Percentiles rank a stretch among this genome's conserved stretches.
Conservation (phyloP, 2,329 filamentous ascomycete genomes). For the Ceratocystis papillata region DNA sequence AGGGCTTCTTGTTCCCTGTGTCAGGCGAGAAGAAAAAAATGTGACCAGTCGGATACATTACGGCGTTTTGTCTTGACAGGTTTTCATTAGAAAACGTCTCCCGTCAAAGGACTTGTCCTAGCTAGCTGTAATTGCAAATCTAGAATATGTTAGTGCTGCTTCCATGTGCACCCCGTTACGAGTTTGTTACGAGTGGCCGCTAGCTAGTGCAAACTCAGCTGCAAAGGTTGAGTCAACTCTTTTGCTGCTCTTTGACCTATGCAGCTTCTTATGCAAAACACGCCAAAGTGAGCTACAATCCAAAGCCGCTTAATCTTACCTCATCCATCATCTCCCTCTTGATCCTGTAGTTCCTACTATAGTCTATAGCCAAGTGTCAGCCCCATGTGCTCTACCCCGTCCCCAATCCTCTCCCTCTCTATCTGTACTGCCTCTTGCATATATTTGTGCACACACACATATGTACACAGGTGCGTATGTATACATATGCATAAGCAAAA, state of each 20-base stretch:
- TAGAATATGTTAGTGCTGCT: not conserved
- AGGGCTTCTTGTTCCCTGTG: conserved; percentile 5
- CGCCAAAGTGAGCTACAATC: not conserved
- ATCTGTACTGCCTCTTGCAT: not conserved
- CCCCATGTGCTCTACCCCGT: conserved; percentile 1
- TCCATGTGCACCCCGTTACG: not conserved
- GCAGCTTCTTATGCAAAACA: conserved; percentile 1
- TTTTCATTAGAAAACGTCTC: not conserved
- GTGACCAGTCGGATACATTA: conserved; percentile 1
- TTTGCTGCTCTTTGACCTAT: not conserved
- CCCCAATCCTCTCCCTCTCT: not conserved
- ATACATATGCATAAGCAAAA: too few relatives aligned
- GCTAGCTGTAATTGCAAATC: too few relatives aligned
- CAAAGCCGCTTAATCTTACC: conserved; percentile 10
- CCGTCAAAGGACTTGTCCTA: not conserved
- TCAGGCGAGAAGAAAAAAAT: not conserved
- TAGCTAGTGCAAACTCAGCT: not conserved
- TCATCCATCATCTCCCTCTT: not conserved
- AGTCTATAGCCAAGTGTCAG: conserved; percentile 6
- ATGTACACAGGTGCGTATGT: not conserved
- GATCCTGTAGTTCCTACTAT: not conserved
- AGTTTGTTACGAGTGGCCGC: not conserved
- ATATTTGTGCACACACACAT: not conserved
- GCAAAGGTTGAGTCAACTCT: not conserved
- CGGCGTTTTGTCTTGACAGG: not conserved